Evolutionary conservation across 805 yeast genomes (phyloP).

Genomic region (Cyberlindnera subsufficiens): DNA sequence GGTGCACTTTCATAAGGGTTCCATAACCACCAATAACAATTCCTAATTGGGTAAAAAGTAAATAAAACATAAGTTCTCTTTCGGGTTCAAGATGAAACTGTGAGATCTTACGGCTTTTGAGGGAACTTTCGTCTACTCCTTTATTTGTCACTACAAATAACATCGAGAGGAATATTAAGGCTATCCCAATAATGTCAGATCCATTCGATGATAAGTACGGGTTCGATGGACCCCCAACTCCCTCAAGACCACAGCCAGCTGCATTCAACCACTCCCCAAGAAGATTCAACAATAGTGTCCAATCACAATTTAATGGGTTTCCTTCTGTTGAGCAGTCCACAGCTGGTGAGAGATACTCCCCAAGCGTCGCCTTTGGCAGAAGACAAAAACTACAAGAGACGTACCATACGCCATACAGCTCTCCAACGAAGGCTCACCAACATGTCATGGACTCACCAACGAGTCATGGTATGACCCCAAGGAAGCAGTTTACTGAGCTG

Average conservation of each 20-base stretch:
- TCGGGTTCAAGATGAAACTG: too few relatives aligned
- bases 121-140: too few relatives aligned
- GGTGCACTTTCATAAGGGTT: too few relatives aligned
- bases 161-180: neutral
- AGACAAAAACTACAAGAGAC: slow-evolving; percentile 18
- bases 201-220: slow-evolving; percentile 25
- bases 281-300: slow-evolving; percentile 9
- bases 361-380: slow-evolving; percentile 35
- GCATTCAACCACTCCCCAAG: slow-evolving; percentile 19
- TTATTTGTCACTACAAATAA: neutral
- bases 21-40: neutral
- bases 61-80: slow-evolving; percentile 9
- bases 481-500: slow-evolving; percentile 60
- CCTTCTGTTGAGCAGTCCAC: slow-evolving; percentile 5
- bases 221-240: slow-evolving; percentile 5
- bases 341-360: slow-evolving; percentile 31
- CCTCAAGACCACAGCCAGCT: slow-evolving; percentile 21
- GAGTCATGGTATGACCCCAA: slow-evolving; percentile 36
- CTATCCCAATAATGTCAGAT: slow-evolving; percentile 14
- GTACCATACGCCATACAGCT: slow-evolving; percentile 23
- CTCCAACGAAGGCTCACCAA: slow-evolving; percentile 25
- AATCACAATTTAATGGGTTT: slow-evolving; percentile 13
- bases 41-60: slow-evolving; percentile 19
- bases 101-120: too few relatives aligned
- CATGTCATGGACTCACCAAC: slow-evolving; percentile 14